Percentiles rank a stretch among this genome's conserved stretches.
These are phyloP conservation scores for Starmerella gropengiesseri DNA, from an alignment of 805 yeast genomes.

Conservation along the genomic window DNA sequence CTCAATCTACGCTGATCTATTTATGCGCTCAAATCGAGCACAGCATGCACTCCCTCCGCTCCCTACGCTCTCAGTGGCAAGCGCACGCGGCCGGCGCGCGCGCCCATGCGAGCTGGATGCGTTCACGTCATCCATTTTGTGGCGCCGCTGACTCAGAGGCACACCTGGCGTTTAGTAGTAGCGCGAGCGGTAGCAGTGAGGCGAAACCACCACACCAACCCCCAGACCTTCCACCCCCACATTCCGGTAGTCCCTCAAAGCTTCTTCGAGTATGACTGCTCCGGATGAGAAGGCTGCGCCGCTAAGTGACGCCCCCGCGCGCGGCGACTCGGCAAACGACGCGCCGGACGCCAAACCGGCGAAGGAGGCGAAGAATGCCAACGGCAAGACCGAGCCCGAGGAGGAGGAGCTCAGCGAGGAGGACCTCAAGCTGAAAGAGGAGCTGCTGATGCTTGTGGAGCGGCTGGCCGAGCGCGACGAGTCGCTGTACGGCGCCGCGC, in stretches of 20 bases:
- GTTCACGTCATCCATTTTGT: neutral
- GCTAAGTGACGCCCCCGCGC: slow-evolving; percentile 3
- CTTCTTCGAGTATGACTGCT: neutral
- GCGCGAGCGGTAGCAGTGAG: too few relatives aligned
- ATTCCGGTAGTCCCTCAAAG: neutral
- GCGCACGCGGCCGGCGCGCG: too few relatives aligned
- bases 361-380: slow-evolving; percentile 3
- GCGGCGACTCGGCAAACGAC: neutral
- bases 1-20: too few relatives aligned
- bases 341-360: slow-evolving; percentile 5
- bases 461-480: slow-evolving; percentile 40
- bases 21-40: too few relatives aligned
- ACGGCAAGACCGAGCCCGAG: slow-evolving; percentile 15
- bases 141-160: slow-evolving; percentile 5
- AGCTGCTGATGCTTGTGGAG: slow-evolving; percentile 78
- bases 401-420: slow-evolving; percentile 90
- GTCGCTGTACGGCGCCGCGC: slow-evolving; percentile 46
- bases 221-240: neutral
- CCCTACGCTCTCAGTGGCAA: too few relatives aligned
- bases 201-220: slow-evolving; percentile 4
- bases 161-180: neutral
- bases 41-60: too few relatives aligned
- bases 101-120: too few relatives aligned
- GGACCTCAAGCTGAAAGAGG: slow-evolving; percentile 76
- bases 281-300: slow-evolving; percentile 9